Evolutionary conservation across 345 rosid genomes (phyloP).

Genomic region (Barbarea vulgaris): DNA sequence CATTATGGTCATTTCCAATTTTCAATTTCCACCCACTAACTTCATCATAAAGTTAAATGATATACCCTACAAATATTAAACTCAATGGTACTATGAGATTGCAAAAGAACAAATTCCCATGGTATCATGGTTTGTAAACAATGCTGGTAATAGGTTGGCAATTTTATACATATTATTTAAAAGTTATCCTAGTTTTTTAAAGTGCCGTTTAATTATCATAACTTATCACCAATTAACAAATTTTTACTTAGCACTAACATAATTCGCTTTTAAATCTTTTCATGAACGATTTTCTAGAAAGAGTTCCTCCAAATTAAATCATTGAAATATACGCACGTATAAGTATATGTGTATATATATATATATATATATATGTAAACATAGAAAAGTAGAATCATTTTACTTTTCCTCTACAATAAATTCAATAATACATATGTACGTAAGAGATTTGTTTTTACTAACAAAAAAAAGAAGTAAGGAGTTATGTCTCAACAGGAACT

Average conservation of each 20-base stretch:
- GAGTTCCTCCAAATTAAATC: neutral
- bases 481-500: neutral
- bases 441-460: neutral
- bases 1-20: slow-evolving; percentile 19
- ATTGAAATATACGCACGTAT: neutral
- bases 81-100: neutral
- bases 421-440: no score
- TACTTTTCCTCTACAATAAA: neutral
- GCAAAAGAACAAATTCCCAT: neutral
- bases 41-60: slow-evolving; percentile 1
- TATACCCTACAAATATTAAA: slow-evolving; percentile 8
- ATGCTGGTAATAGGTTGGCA: neutral
- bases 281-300: neutral
- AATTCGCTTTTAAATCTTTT: neutral
- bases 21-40: slow-evolving; percentile 11
- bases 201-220: neutral
- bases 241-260: neutral
- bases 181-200: neutral
- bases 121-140: slow-evolving; percentile 10
- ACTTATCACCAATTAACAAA: neutral
- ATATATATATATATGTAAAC: neutral
- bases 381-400: neutral
- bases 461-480: neutral
- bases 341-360: no score
- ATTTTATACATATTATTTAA: neutral